These are phyloP conservation scores for Schizopora paradoxa DNA, from an alignment of 1,284 basidiomycete species.

Conservation along the genomic window DNA sequence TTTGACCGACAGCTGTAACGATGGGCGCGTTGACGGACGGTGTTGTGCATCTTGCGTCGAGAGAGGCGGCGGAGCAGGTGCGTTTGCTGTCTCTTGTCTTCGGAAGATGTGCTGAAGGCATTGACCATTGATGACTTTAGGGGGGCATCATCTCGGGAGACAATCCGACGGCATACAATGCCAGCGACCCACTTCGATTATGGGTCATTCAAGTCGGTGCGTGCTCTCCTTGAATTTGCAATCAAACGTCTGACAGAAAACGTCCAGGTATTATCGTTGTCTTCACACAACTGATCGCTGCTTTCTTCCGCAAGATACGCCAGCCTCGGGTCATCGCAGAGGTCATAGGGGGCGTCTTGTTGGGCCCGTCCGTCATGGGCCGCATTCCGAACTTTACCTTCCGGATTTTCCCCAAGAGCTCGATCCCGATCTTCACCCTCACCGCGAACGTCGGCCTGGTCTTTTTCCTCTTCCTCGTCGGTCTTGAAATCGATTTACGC, in stretches of 20 bases:
- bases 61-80: conserved; percentile 48
- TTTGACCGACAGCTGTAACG: no score
- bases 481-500: conserved; percentile 79
- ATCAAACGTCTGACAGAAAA: conserved; percentile 14
- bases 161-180: conserved; percentile 59
- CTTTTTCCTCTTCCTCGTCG: conserved; percentile 87
- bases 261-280: conserved; percentile 62
- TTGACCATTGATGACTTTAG: conserved; percentile 27
- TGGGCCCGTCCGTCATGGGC: conserved; percentile 74
- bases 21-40: conserved; percentile 41
- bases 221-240: conserved; percentile 20
- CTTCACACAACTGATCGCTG: conserved; percentile 67
- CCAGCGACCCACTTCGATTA: conserved; percentile 65
- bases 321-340: conserved; percentile 88
- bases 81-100: conserved; percentile 8
- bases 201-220: conserved; percentile 79
- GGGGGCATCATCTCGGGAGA: conserved; percentile 60
- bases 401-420: conserved; percentile 70
- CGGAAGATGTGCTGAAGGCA: neutral
- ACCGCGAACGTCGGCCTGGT: conserved; percentile 87
- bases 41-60: conserved; percentile 28
- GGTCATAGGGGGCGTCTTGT: conserved; percentile 78
- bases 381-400: conserved; percentile 67
- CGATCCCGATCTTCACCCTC: conserved; percentile 72
- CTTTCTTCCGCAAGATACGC: conserved; percentile 58